Conservation (phyloP, 108 stramenopile genomes). For the Seminavis robusta region DNA sequence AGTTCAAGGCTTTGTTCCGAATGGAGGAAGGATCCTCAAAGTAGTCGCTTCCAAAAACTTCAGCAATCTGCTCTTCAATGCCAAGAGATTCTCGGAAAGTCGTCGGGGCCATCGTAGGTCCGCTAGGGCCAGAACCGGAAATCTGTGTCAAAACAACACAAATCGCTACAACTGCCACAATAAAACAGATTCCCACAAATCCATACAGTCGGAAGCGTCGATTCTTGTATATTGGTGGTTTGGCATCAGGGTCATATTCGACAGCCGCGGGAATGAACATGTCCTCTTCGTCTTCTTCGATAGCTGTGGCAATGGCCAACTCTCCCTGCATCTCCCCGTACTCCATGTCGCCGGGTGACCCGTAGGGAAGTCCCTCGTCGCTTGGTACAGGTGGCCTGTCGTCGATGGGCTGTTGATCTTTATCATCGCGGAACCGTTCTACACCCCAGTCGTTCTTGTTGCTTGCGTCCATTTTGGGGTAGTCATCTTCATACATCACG, state of each 20-base stretch:
- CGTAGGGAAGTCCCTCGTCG: background rate
- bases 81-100: conserved; percentile 16
- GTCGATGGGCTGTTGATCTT: no score
- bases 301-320: conserved; percentile 66
- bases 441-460: background rate
- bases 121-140: background rate
- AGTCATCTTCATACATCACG: background rate
- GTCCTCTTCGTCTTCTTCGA: conserved; percentile 57
- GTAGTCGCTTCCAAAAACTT: conserved; percentile 22
- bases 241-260: conserved; percentile 79
- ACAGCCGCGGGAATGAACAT: conserved; percentile 67
- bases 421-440: no score
- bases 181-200: conserved; percentile 15
- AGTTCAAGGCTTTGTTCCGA: conserved; percentile 40
- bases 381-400: no score
- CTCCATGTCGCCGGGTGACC: conserved; percentile 2
- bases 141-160: conserved; percentile 12
- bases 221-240: conserved; percentile 60
- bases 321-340: conserved; percentile 10
- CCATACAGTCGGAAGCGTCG: conserved; percentile 64
- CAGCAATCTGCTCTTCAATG: conserved; percentile 13
- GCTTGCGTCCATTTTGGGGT: background rate
- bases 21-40: conserved; percentile 33
- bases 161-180: conserved; percentile 17
- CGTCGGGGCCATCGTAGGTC: conserved; percentile 18